phyloP scores from a whole-genome alignment of 768 basidiomycete species.

The Plicaturopsis crispa region DNA sequence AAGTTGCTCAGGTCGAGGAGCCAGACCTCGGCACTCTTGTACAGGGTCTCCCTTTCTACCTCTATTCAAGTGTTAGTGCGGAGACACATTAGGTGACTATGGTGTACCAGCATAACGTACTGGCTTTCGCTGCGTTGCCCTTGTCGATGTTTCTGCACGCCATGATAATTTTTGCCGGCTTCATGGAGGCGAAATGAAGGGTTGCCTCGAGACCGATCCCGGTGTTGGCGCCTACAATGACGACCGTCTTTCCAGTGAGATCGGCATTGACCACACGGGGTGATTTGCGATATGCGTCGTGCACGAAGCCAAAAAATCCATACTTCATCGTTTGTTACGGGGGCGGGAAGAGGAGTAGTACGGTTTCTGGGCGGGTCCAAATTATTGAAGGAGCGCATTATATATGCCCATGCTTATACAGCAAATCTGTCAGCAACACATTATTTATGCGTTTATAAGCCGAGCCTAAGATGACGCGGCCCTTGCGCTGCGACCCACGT shows the following conservation, averaged over 20 bases:
- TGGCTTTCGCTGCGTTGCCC: constrained; percentile 12
- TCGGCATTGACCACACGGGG: constrained; percentile 12
- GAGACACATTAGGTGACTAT: not conserved
- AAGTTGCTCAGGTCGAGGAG: constrained; percentile 25
- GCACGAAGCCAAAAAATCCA: too few relatives aligned
- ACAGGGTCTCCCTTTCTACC: constrained; percentile 14
- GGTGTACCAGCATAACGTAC: constrained; percentile 8
- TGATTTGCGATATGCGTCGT: too few relatives aligned
- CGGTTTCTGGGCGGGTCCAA: too few relatives aligned
- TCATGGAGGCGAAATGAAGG: constrained; percentile 23
- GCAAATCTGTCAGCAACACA: too few relatives aligned
- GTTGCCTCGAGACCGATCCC: constrained; percentile 24
- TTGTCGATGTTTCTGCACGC: constrained; percentile 19
- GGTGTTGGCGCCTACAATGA: constrained; percentile 23
- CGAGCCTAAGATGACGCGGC: too few relatives aligned
- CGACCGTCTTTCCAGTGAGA: constrained; percentile 21
- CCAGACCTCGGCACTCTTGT: constrained; percentile 20
- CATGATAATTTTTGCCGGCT: constrained; percentile 17
- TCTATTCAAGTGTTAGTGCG: constrained; percentile 7
- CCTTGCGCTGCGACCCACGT: too few relatives aligned
- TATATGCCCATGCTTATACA: too few relatives aligned
- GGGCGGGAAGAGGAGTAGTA: too few relatives aligned
- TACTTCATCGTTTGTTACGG: too few relatives aligned
- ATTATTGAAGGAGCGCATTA: too few relatives aligned
- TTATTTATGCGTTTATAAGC: too few relatives aligned